Evolutionary conservation across 306 rosid species (phyloP).

Genomic region (Fagus sylvatica): DNA sequence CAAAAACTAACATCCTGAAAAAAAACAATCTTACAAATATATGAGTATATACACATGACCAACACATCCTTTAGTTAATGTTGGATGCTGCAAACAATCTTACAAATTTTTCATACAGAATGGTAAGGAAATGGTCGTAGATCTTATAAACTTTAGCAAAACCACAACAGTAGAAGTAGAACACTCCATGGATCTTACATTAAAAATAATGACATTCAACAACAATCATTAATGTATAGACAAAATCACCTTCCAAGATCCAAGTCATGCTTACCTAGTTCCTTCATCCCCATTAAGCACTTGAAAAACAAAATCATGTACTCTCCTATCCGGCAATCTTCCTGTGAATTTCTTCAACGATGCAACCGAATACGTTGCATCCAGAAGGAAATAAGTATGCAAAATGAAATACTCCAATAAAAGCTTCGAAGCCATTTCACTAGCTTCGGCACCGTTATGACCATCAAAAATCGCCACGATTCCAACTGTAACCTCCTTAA

Average conservation of each 20-base stretch:
- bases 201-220: not conserved
- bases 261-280: slow-evolving; percentile 42
- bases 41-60: not conserved
- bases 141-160: not conserved
- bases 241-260: slow-evolving; percentile 60
- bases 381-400: slow-evolving; percentile 92
- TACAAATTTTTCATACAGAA: not conserved
- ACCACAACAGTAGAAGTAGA: not conserved
- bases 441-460: slow-evolving; percentile 93
- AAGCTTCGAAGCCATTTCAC: slow-evolving; percentile 89
- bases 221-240: not conserved
- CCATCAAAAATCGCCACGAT: slow-evolving; percentile 93
- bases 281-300: slow-evolving; percentile 54
- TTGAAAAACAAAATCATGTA: slow-evolving; percentile 28
- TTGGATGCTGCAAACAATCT: not conserved
- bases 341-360: slow-evolving; percentile 42
- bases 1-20: not conserved
- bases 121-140: not conserved
- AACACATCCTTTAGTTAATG: not conserved
- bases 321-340: slow-evolving; percentile 43
- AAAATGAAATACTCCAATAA: slow-evolving; percentile 83
- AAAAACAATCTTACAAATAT: not conserved
- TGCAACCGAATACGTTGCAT: slow-evolving; percentile 65
- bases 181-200: not conserved
- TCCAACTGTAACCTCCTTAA: slow-evolving; percentile 80